Evolutionary conservation across 371 early-diverging fungal species (phyloP), one percentile per base, ranked within the genome.

Genomic region (Saksenaea oblongispora): DNA sequence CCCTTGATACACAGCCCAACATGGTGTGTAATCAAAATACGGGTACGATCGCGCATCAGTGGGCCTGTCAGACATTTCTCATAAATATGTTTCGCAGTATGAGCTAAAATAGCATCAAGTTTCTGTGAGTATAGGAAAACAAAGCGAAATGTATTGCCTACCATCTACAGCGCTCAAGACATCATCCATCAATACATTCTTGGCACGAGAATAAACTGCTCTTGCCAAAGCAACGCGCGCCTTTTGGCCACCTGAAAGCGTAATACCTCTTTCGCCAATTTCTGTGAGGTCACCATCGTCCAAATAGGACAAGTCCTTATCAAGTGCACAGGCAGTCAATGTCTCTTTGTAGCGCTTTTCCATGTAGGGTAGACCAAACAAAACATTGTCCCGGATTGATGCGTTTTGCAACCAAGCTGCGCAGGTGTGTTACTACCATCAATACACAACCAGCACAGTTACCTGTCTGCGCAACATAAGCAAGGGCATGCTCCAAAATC

Each of bases 21-120:
- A 31, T 91, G 90, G 67, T 96, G 95, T 1, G 94, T 93, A 11
- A 93, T 92, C 14, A 95, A 79, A 8, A 95, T 72, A 9, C 87
- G 72, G 3, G 91, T 82, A 59, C 89, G 87, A 39, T 71, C 39
- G 28, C 68, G 70, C 42, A 92, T 76, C 15, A 91, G 58, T 9
- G 86, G 83, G 15, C 90, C 88, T 53, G 92, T 63, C 26, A 94
- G 86, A 58, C 92, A 92, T 34, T 83, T 71, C 34, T 73, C 69
- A 37, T 86, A 74, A 2, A 95, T 76, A 69, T 90, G 90, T 54
- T 84, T 86, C 5, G 90, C 94, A 5, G 95, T 95, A 24, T 93
- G 93, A 7, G 90, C 66, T 91, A 89, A 0, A 90, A 34, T 5
- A 15, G 9, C 2, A 0, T 47, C 10, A 34, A 35, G 11, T 18